phyloP scores from a whole-genome alignment of 495 filamentous ascomycete genomes.

The Hypoxylon rickii region DNA sequence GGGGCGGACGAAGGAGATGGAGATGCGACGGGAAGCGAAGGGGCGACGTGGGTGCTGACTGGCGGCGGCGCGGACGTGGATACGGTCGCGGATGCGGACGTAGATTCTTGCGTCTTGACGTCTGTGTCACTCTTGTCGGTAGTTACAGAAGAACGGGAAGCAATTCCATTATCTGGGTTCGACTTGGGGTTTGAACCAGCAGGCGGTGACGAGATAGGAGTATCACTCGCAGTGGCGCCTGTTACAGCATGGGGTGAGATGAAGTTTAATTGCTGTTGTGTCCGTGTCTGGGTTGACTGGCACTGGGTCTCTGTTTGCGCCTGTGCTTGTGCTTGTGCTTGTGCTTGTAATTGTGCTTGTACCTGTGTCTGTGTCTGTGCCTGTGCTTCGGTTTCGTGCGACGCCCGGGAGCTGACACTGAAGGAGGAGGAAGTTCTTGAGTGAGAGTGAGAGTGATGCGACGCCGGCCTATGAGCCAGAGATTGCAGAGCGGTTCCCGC shows the following conservation, averaged over 20 bases:
- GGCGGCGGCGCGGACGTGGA: constrained; percentile 18
- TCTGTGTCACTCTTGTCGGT: not conserved
- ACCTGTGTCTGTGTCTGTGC: constrained; percentile 5
- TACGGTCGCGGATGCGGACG: constrained; percentile 16
- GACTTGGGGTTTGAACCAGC: not conserved
- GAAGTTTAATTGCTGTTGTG: not conserved
- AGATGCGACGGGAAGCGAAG: constrained; percentile 20
- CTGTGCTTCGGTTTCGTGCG: constrained; percentile 30
- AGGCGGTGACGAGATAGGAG: not conserved
- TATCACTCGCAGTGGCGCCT: not conserved
- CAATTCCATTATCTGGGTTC: constrained; percentile 15
- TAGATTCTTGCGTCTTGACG: constrained; percentile 12
- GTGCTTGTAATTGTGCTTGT: constrained; percentile 11
- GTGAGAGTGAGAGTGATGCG: constrained; percentile 26
- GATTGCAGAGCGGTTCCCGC: constrained; percentile 30
- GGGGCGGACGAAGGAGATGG: constrained; percentile 9
- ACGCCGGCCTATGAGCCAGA: constrained; percentile 26
- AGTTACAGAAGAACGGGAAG: constrained; percentile 6
- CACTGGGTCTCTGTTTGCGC: constrained; percentile 3
- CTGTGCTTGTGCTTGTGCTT: constrained; percentile 1
- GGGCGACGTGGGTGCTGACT: not conserved
- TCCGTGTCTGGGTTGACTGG: not conserved
- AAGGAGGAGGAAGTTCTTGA: constrained; percentile 31
- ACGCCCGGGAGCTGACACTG: constrained; percentile 28
- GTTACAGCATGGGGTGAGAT: not conserved